These are phyloP conservation scores for Tylopilus sp. DNA, from an alignment of 768 basidiomycete genomes.

Conservation along the genomic window DNA sequence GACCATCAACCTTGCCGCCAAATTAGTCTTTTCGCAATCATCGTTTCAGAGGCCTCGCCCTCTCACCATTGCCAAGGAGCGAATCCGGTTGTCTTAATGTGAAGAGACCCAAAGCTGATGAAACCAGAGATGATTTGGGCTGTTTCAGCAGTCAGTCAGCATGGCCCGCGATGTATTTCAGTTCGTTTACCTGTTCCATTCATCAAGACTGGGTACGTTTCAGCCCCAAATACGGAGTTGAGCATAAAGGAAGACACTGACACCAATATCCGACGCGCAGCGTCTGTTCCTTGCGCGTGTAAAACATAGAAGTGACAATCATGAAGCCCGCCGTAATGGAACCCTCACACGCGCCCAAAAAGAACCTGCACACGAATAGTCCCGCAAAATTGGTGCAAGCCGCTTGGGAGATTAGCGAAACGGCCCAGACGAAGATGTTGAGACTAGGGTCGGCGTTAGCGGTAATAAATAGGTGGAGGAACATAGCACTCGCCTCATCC, in stretches of 20 bases:
- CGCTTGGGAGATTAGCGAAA: constrained; percentile 58
- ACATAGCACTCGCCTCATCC: constrained; percentile 58
- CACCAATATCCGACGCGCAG: constrained; percentile 74
- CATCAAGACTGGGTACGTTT: constrained; percentile 54
- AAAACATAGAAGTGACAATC: constrained; percentile 78
- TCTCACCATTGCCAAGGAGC: constrained; percentile 72
- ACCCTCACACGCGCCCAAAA: constrained; percentile 73
- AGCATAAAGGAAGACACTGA: constrained; percentile 33
- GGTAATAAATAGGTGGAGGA: neutral
- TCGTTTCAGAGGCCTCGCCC: neutral
- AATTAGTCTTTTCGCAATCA: neutral
- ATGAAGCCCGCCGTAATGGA: constrained; percentile 71
- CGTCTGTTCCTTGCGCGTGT: constrained; percentile 68
- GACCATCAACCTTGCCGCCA: constrained; percentile 54
- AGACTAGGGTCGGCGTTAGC: constrained; percentile 34
- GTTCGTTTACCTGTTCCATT: constrained; percentile 57
- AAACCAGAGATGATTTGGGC: constrained; percentile 73
- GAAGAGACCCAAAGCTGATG: constrained; percentile 61
- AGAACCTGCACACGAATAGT: constrained; percentile 57
- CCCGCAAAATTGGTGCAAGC: constrained; percentile 70
- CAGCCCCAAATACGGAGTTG: neutral
- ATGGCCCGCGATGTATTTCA: neutral
- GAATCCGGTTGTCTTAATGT: constrained; percentile 53
- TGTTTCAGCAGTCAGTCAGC: constrained; percentile 22
- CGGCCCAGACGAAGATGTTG: constrained; percentile 65